These are phyloP conservation scores for Camillea tinctor DNA, from an alignment of 2,329 filamentous ascomycete species.

Conservation along the genomic window DNA sequence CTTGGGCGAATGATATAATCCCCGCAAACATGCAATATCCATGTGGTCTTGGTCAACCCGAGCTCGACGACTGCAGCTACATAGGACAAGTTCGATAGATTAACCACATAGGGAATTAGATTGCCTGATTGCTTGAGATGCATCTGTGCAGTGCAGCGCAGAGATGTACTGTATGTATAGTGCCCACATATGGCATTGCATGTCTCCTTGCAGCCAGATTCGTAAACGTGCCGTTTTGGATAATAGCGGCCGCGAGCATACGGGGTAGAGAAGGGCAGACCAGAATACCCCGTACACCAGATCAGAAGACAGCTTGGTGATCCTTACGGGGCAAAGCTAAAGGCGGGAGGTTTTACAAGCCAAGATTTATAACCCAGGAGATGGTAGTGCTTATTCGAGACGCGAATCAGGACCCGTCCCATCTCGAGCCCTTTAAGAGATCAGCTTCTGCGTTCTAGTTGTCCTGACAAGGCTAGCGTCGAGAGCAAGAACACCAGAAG, in stretches of 20 bases:
- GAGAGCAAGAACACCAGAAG: background rate
- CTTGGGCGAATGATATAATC: constrained; percentile 27
- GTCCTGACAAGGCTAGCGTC: constrained; percentile 10
- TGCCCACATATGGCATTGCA: constrained; percentile 23
- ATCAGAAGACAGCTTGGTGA: background rate
- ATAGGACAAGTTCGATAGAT: constrained; percentile 15
- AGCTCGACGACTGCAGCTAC: constrained; percentile 17
- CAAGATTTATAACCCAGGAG: constrained; percentile 18
- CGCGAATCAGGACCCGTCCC: constrained; percentile 30
- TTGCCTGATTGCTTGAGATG: constrained; percentile 22
- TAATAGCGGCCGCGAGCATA: constrained; percentile 6
- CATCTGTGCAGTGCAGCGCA: constrained; percentile 15
- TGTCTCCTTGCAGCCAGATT: constrained; percentile 26
- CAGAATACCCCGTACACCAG: constrained; percentile 18
- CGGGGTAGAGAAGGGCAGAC: constrained; percentile 7
- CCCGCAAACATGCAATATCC: constrained; percentile 21
- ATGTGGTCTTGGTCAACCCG: constrained; percentile 10
- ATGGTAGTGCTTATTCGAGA: constrained; percentile 20
- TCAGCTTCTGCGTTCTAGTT: constrained; percentile 5
- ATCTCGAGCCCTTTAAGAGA: constrained; percentile 19
- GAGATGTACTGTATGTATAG: constrained; percentile 12
- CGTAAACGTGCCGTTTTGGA: constrained; percentile 15
- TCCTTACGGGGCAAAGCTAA: constrained; percentile 3
- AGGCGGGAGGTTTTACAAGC: constrained; percentile 13
- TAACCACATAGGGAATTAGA: constrained; percentile 17